Base-by-base conservation (phyloP, 768 basidiomycete species). In the Tricholoma terreum region DNA sequence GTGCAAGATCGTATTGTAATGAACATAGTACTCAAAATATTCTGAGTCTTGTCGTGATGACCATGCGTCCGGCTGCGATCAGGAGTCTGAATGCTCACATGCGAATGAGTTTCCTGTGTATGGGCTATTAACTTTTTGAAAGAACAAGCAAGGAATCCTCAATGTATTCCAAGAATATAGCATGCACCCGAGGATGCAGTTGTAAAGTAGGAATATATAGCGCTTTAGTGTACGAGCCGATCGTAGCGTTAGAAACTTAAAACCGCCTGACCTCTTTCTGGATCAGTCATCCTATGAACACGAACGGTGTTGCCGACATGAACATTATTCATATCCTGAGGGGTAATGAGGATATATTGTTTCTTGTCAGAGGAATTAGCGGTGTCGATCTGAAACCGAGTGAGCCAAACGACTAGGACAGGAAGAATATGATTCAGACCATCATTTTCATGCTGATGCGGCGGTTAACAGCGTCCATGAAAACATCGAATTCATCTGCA, bases 361-460 rank as follows among this genome's bases (percentile, higher is more conserved):
- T 92, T 94, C 73, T 86, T 85, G 70, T 93, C 86, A 6, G 89
- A 89, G 8, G 84, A 80, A 64, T 90, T 92, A 7, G 95, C 95
- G 1, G 90, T 92, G 24, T 94, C 92, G 61, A 95, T 90, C 92
- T 92, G 56, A 12, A 42, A 62, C 45, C 40, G 51, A 22, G 30
- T 38, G 3, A 24, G 45, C 42, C 9, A 11, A 30, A 17, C 38
- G 14, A 54, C 21, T 14, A 22, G 14, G 51, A 53, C 36, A 40
- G 21, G 48, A 34, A 35, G 21, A 43, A 7, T 19, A 17, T 17
- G 17, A 11, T n/a, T 68, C 83, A 15, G 56, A 92, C 90, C 84
- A 98, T 90, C 90, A 96, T 94, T 72, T 85, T 91, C 87, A 96
- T 97, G 58, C 90, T 90, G 65, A 96, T 89, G 48, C 87, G 86